Base-by-base conservation (phyloP, 2,329 filamentous ascomycete genomes). In the Malbranchea zuffiana region DNA sequence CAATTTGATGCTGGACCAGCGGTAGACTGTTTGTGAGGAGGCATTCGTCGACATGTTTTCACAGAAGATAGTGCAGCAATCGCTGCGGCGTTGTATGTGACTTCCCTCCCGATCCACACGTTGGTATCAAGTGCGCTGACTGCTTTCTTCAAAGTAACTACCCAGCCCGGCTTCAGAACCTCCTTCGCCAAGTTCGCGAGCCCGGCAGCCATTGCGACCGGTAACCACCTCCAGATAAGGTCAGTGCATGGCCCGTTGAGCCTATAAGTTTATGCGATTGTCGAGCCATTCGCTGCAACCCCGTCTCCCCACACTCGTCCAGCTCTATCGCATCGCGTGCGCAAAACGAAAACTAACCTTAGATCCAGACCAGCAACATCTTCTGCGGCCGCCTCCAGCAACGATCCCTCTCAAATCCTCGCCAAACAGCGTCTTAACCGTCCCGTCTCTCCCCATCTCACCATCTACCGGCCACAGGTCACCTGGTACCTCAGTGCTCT, bases 381-480 rank as follows among this genome's bases (percentile, higher is more conserved):
- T 40, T 17, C 28, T 36, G 39, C 62, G 50, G 23, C 48, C 48
- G 17, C 37, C 12, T 12, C 21, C 36, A 37, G 51, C 17, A 53
- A 50, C 33, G 58, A 63, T 37, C 54, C 56, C 8, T 55, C 43
- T 41, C 52, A 59, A 48, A 75, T 93, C 63, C 83, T 95, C 56
- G 78, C 74, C 53, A 68, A 75, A 55, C 87, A 95, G 69, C 87
- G 87, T 53, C 71, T 80, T 39, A 64, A 72, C 54, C 87, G 87
- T 35, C 87, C 87, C 56, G 71, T 94, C 51, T 73, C 84, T 30
- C 87, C 87, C 38, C 86, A 95, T 59, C 75, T 95, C 45, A 60
- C 66, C 54, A 87, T 92, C 73, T 95, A 95, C 77, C 73, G 76
- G 60, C 74, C 80, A 42, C 77, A 84, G 62, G 82, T 95, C 65